Conservation (phyloP, 768 basidiomycete species). For the Dentipellis fragilis region DNA sequence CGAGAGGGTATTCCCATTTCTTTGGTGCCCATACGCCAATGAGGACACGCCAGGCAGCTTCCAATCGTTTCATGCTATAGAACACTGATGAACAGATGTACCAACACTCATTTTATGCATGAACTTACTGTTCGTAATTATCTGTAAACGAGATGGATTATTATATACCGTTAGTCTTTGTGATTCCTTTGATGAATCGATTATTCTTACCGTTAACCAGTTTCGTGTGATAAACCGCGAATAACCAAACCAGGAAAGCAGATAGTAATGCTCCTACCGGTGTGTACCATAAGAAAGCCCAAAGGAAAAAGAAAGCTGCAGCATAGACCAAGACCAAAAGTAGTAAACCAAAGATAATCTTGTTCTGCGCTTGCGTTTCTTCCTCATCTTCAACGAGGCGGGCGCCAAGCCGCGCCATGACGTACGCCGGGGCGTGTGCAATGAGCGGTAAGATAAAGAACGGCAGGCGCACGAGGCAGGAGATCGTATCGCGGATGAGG, state of each 20-base stretch:
- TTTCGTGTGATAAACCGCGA: constrained; percentile 78
- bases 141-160: constrained; percentile 27
- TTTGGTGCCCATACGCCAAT: constrained; percentile 90
- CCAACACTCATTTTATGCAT: constrained; percentile 7
- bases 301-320: constrained; percentile 73
- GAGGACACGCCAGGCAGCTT: constrained; percentile 94
- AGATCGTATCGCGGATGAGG: constrained; percentile 69
- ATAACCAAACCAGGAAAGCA: constrained; percentile 55
- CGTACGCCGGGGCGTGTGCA: constrained; percentile 77
- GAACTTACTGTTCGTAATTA: constrained; percentile 77
- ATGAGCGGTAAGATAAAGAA: constrained; percentile 85
- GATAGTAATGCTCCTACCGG: constrained; percentile 67
- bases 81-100: constrained; percentile 6
- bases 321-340: constrained; percentile 75
- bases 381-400: constrained; percentile 75
- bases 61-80: constrained; percentile 63
- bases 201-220: constrained; percentile 66
- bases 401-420: constrained; percentile 69
- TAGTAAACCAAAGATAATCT: constrained; percentile 76
- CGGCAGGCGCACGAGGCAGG: constrained; percentile 64
- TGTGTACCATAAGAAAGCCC: constrained; percentile 75
- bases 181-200: not conserved
- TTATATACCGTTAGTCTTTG: too few relatives aligned
- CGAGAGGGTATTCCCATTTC: constrained; percentile 67
- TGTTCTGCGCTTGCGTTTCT: constrained; percentile 95